These are phyloP conservation scores for Lactuca sativa DNA, from an alignment of 129 eudicot genomes.

Conservation along the genomic window DNA sequence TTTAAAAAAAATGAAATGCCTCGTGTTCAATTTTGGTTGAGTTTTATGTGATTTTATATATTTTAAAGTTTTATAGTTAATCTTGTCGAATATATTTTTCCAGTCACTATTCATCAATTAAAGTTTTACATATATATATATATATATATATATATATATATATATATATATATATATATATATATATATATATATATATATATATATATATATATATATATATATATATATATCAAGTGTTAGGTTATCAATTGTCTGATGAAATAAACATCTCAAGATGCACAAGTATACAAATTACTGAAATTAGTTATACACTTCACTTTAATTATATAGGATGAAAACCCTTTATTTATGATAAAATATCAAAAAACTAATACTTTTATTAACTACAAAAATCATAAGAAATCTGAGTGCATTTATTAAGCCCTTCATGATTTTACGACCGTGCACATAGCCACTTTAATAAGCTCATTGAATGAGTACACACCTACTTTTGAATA, in stretches of 20 bases:
- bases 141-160: too few relatives aligned
- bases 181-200: too few relatives aligned
- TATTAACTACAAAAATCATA: too few relatives aligned
- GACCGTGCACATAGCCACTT: constrained; percentile 1
- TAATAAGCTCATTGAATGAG: constrained; percentile 13
- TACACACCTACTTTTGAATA: constrained; percentile 15
- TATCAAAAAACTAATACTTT: too few relatives aligned
- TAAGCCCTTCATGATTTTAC: not conserved
- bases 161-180: too few relatives aligned
- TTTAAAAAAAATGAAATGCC: too few relatives aligned
- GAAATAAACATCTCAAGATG: not conserved
- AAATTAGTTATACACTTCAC: not conserved
- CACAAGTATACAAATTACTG: not conserved
- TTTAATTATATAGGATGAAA: not conserved
- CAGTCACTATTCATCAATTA: not conserved
- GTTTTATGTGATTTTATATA: too few relatives aligned
- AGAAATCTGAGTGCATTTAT: not conserved
- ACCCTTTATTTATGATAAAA: not conserved
- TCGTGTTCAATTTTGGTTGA: not conserved
- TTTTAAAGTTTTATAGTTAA: too few relatives aligned
- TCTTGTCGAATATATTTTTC: too few relatives aligned
- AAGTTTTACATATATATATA: too few relatives aligned
- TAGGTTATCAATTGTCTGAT: not conserved
- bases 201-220: too few relatives aligned
- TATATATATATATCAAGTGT: not conserved